Evolutionary conservation across 768 basidiomycete species (phyloP).

Genomic region (Mycena floridula): DNA sequence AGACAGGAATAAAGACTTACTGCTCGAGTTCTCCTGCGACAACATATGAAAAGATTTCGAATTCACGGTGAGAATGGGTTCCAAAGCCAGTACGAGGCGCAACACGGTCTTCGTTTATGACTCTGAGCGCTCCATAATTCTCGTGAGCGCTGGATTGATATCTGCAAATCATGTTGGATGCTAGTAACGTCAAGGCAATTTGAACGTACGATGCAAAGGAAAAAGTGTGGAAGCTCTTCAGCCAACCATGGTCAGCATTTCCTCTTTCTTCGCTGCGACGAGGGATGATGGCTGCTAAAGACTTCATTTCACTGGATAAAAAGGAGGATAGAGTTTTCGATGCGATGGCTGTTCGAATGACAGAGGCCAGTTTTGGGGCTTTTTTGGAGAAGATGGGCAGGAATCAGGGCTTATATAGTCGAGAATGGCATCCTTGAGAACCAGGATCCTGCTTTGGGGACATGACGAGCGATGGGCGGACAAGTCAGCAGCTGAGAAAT

Average conservation of each 20-base stretch:
- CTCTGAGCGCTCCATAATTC: constrained; percentile 69
- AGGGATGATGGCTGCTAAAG: too few species aligned
- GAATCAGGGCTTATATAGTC: too few species aligned
- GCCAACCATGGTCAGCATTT: constrained; percentile 76
- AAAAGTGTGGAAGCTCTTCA: constrained; percentile 86
- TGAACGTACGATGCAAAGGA: constrained; percentile 57
- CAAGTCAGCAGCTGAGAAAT: too few species aligned
- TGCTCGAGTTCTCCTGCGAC: constrained; percentile 77
- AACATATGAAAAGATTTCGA: constrained; percentile 90
- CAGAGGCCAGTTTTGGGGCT: too few species aligned
- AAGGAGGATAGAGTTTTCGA: too few species aligned
- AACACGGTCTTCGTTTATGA: constrained; percentile 91
- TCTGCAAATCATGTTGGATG: constrained; percentile 23
- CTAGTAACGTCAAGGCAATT: background rate
- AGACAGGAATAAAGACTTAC: constrained; percentile 45
- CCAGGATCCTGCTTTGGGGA: too few species aligned
- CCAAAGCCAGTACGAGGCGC: constrained; percentile 74
- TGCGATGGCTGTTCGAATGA: too few species aligned
- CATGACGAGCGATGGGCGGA: too few species aligned
- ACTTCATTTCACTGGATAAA: too few species aligned
- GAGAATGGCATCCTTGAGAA: too few species aligned
- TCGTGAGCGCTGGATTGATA: constrained; percentile 58
- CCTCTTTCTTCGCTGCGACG: constrained; percentile 63
- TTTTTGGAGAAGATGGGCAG: too few species aligned
- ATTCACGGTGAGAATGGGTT: constrained; percentile 75